Evolutionary conservation across 306 rosid genomes (phyloP), one percentile per base, ranked within the genome.

Genomic region (Gastrolobium villosum): DNA sequence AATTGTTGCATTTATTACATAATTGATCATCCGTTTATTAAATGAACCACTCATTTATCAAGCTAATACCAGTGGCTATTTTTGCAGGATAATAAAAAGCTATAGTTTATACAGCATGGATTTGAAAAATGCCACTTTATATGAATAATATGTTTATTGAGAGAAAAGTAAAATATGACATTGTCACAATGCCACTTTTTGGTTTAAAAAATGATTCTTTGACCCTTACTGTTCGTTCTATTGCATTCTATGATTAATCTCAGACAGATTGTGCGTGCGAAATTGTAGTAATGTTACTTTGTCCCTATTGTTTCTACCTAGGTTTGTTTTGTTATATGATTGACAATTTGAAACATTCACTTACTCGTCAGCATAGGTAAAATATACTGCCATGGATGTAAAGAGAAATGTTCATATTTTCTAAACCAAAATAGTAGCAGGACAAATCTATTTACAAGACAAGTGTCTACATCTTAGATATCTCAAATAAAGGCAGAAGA

Each of bases 341-440:
- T 39, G 77, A 40, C 65, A 72, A 28, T 72, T 41, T 57, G 41
- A 56, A 72, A 40, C 43, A 48, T 37, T n/a, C 39, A 56, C 26
- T 11, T 54, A 43, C 8, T 44, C 35, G 46, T n/a, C 30, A 64
- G 54, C 40, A 50, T 20, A 37, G 49, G 73, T 2, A 45, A 67
- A 45, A 67, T 48, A 31, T 10, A 45, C 4, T 31, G 26, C 43
- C 35, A 68, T 3, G 28, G 41, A 20, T 20, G 26, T 20, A 20
- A 20, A 20, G 26, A 20, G 26, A 20, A 20, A 20, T 20, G 32
- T 26, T 52, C 8, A 39, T 72, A 56, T 62, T 48, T 62, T 63
- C 14, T 49, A 41, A 63, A 75, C 48, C 62, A n/a, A 36, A 53
- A 53, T 14, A 30, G 74, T 65, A 40, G 75, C 28, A 28, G 71